These are phyloP conservation scores for Blastobotrys arbuscula DNA, from an alignment of 1,139 yeast genomes.

Conservation along the genomic window DNA sequence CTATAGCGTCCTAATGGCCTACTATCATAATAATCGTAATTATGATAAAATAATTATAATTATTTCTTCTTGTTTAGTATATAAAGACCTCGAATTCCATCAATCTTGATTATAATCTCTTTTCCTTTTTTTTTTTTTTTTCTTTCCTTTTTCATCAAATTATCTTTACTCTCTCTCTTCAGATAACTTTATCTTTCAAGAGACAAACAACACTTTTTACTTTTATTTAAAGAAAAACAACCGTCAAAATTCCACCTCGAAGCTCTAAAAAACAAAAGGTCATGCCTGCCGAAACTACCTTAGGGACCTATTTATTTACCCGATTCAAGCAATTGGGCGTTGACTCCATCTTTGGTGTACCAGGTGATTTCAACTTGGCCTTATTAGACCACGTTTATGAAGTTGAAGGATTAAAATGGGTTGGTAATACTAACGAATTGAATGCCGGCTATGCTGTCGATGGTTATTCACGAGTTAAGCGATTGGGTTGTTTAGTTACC, in stretches of 20 bases:
- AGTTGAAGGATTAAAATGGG: conserved; percentile 38
- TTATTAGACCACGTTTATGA: conserved; percentile 52
- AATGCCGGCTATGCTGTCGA: conserved; percentile 61
- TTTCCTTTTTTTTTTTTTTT: neutral
- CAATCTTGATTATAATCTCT: neutral
- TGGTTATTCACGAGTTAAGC: conserved; percentile 60
- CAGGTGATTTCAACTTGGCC: conserved; percentile 72
- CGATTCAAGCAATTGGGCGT: conserved; percentile 45
- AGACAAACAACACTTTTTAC: neutral
- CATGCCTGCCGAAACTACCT: conserved; percentile 28
- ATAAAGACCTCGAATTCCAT: neutral
- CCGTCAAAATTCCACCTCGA: conserved; percentile 10
- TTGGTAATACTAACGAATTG: conserved; percentile 45
- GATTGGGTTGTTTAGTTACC: conserved; percentile 53
- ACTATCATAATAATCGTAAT: too few species aligned
- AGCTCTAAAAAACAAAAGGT: conserved; percentile 14
- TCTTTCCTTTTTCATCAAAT: neutral
- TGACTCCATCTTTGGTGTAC: conserved; percentile 48
- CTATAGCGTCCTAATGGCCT: too few species aligned
- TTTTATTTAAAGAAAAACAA: neutral
- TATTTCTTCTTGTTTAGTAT: neutral
- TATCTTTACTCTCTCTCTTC: neutral
- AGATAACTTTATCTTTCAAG: neutral
- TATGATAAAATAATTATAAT: neutral
- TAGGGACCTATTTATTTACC: conserved; percentile 48